Evolutionary conservation across 345 rosid genomes (phyloP).

Genomic region (Eucalyptus brandiana): DNA sequence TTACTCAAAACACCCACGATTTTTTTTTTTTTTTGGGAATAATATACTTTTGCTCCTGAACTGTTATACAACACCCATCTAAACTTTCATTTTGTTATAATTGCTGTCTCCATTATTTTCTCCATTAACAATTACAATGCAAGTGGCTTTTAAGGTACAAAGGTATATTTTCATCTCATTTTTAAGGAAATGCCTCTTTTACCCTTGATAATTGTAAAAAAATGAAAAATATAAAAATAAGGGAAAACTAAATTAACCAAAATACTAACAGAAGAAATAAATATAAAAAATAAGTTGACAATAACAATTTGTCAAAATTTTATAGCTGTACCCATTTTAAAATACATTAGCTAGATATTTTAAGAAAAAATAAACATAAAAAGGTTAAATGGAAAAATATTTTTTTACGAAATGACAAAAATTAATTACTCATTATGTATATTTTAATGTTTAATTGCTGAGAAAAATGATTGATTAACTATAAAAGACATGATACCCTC

Average conservation of each 20-base stretch:
- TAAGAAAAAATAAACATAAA: background rate
- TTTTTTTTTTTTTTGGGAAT: background rate
- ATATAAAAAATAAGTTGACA: background rate
- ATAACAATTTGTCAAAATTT: background rate
- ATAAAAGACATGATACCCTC: background rate
- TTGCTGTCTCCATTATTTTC: background rate
- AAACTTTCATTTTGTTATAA: background rate
- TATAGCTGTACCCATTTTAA: background rate
- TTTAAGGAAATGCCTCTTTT: background rate
- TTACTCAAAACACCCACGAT: background rate
- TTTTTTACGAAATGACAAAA: background rate
- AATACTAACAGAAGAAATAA: background rate
- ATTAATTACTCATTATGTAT: background rate
- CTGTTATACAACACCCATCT: background rate
- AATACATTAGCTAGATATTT: background rate
- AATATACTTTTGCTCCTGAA: background rate
- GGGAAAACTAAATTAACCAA: background rate
- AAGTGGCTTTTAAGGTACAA: background rate
- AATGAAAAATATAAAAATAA: background rate
- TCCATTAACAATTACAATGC: background rate
- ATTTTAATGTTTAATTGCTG: background rate
- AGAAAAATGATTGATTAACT: background rate
- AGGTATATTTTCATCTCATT: background rate
- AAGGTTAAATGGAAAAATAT: background rate
- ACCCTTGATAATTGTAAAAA: background rate